Conservation (phyloP, 148 eudicot genomes). For the Camellia japonica region DNA sequence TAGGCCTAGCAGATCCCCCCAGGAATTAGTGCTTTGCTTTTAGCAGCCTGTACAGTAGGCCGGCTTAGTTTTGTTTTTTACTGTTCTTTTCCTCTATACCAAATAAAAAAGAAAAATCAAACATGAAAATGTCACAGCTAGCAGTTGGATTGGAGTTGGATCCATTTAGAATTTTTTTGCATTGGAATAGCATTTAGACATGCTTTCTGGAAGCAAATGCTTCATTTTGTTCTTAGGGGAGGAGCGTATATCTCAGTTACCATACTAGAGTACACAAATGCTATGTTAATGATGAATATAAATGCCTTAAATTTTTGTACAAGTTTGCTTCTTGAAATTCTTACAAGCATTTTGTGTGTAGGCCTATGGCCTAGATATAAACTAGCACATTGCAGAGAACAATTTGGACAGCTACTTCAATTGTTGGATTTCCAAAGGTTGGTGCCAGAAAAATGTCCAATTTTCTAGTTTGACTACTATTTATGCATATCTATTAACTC, state of each 20-base stretch:
- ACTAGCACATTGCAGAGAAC: conserved; percentile 98
- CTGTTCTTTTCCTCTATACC: too few species aligned
- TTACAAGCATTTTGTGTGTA: conserved; percentile 2
- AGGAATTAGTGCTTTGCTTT: too few species aligned
- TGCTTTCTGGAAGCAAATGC: too few species aligned
- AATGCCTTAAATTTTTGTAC: neutral
- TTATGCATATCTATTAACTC: too few species aligned
- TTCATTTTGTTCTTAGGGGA: neutral
- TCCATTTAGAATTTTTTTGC: neutral
- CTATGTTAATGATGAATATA: neutral
- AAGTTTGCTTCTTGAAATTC: neutral
- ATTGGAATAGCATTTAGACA: neutral
- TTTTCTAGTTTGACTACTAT: too few species aligned
- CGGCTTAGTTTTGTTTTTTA: too few species aligned
- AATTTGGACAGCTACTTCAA: conserved; percentile 73
- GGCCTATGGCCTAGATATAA: conserved; percentile 61
- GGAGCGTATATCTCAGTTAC: neutral
- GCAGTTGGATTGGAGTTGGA: neutral
- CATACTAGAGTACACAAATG: neutral
- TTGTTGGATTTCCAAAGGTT: conserved; percentile 97
- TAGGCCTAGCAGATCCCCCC: neutral
- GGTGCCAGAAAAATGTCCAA: neutral
- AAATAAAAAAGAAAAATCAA: neutral
- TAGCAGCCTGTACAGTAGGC: too few species aligned
- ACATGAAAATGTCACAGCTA: neutral